Evolutionary conservation across 768 basidiomycete species (phyloP), one percentile per base, ranked within the genome.

Genomic region (Termitomyces sp.): DNA sequence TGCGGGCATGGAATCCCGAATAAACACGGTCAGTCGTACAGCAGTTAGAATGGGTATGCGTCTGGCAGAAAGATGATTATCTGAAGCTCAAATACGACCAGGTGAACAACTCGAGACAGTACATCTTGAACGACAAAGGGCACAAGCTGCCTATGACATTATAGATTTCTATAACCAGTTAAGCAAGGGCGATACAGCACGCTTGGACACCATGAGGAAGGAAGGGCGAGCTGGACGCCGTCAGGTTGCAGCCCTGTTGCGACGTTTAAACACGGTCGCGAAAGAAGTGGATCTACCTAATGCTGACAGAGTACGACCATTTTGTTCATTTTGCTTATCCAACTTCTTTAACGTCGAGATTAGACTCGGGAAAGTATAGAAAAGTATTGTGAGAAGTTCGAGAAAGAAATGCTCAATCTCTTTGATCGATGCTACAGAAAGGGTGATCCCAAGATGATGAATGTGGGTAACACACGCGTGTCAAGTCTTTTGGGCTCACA

Each of bases 391-490:
- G 97, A 99, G 75, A 93, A 90, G 72, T 98, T 98, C 63, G 97
- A 99, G 73, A 98, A 96, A 75, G 96, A 98, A 69, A 96, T 98
- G 86, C 83, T 99, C 55, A 87, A 91, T 68, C 78, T 98, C 44
- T 99, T 99, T 69, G 97, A 99, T 70, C 79, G 90, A 64, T 95
- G 92, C 67, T 99, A 98, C 73, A 85, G 95, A 54, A 93, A 93
- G 69, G 95, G 95, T 34, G 97, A 99, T 69, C 97, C 97, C 0
- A 96, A 96, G 75, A 92, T 98, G 90, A 99, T 99, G 97, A 93
- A 95, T 75, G 97, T 90, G 58, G 47, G 84, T 77, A 55, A 18
- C 16, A 62, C 39, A 45, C 33, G 3, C 16, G 11, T 11, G 11
- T 8, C 8, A 39, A 27, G 45, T 52, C 55, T 55, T 44, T 37